Base-by-base conservation (phyloP, 2,329 filamentous ascomycete genomes). In the Fusarium oligoseptatum region DNA sequence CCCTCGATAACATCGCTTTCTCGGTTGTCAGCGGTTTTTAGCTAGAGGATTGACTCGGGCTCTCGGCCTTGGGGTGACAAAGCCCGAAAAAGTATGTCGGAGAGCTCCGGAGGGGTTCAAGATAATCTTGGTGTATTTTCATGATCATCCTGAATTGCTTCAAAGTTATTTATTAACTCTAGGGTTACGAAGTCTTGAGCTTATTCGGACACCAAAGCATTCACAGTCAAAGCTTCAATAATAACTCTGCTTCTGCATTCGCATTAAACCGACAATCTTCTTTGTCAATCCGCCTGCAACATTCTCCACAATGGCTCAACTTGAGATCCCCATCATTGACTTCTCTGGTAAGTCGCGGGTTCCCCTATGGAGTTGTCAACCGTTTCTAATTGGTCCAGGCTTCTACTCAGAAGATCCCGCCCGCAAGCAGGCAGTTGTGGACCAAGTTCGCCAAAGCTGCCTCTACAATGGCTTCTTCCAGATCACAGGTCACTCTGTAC, bases 401-500 rank as follows among this genome's bases (percentile, higher is more conserved):
- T 78, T 75, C 72, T 68, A 76, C 67, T 70, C 67, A 11, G 41
- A 62, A 60, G 67, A 77, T 67, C 41, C 80, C 22, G 60, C 65
- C 5, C n/a, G 66, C n/a, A 82, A 79, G 66, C 75, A 78, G 73
- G 73, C 60, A 29, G 70, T 74, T 3, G 72, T 74, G 32, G 72
- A 74, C 15, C 80, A 84, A 55, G 81, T 87, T 36, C 81, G 84
- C 7, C 73, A 80, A 34, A 84, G 85, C 60, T 87, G 86, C 71
- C 78, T 83, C 20, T 78, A 84, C 81, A 73, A 88, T 82, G 88
- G 88, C 5, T 89, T 89, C 79, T 89, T 90, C 80, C 87, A 88
- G 73, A 83, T 90, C 60, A 82, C 82, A 9, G 85, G 85, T 9
- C 87, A 90, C 74, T 81, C 83, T 4, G 82, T 90, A 5, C 78